Base-by-base conservation (phyloP, 352 stramenopile species). In the Pythium rishiriense region DNA sequence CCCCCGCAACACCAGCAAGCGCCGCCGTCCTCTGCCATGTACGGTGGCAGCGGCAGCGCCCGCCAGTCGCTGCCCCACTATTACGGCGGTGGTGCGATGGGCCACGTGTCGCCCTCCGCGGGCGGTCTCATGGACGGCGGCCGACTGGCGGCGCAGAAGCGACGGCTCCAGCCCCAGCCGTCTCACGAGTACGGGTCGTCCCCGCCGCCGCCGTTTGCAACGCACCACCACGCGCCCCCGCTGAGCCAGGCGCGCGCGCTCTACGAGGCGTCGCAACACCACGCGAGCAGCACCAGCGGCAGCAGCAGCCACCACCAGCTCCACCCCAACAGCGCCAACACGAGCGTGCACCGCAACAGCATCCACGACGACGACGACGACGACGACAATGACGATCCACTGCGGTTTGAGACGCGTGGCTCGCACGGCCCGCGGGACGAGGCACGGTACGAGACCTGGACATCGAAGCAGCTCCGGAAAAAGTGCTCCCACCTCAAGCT, bases 401-500 rank as follows among this genome's bases (percentile, higher is more conserved):
- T 70, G 22, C 64, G 64, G n/a, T 68, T 64, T 21, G 67, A 73
- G 46, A 70, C 70, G 10, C 74, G 78, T 2, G 72, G 61, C 26
- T 84, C 80, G 31, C 83, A 83, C 22, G 72, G 79, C 12, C 81
- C 79, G 10, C 75, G 79, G 0, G 77, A 90, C 52, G 84, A 78
- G 63, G 75, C 73, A 15, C 68, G 81, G 12, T 92, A 92, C 57
- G 83, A 92, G 69, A 92, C 83, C 21, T 92, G 83, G 83, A 92
- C 83, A 3, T 90, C 81, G 19, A 92, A 92, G 68, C 83, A 92
- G 56, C 69, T 92, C 25, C 81, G 83, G 10, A 92, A 90, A 59
- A 92, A 92, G 51, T 92, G 83, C 39, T 92, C 83, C 41, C 81
- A 90, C 24, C 70, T 92, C 17, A 92, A 92, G 58, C 76, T 92